A percentile compares a stretch with the other conserved stretches of the same genome.
These are phyloP conservation scores for Nigrograna mackinnonii DNA, from an alignment of 2,329 filamentous ascomycete species.

Conservation along the genomic window DNA sequence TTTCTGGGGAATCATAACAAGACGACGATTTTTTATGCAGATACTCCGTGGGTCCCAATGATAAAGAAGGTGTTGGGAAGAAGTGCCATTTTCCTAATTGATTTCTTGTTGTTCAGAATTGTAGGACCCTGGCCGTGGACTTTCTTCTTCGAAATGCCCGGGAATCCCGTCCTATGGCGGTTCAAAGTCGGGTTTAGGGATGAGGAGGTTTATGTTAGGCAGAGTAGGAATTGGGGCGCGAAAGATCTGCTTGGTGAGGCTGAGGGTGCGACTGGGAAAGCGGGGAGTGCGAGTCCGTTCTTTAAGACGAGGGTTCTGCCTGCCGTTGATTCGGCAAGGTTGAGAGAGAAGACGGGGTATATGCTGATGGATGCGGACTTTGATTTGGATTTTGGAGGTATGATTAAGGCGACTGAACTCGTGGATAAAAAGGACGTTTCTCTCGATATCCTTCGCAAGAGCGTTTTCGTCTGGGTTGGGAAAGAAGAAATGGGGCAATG, in stretches of 20 bases:
- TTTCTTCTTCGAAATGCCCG: constrained; percentile 64
- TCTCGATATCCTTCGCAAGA: constrained; percentile 70
- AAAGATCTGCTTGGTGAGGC: constrained; percentile 55
- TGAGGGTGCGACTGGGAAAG: constrained; percentile 50
- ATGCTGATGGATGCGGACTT: constrained; percentile 82
- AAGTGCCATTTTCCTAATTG: constrained; percentile 69
- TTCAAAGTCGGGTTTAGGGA: constrained; percentile 74
- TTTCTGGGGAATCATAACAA: constrained; percentile 69
- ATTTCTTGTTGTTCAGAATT: constrained; percentile 62
- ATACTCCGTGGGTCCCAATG: constrained; percentile 60
- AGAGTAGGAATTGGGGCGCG: constrained; percentile 73
- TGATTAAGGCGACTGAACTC: constrained; percentile 73
- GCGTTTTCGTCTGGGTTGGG: constrained; percentile 55
- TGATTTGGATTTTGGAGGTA: constrained; percentile 83
- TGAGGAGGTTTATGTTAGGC: constrained; percentile 79
- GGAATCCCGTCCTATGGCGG: constrained; percentile 73
- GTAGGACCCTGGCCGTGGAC: constrained; percentile 51
- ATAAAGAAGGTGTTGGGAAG: constrained; percentile 62
- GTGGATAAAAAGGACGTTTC: constrained; percentile 64
- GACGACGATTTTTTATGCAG: constrained; percentile 63
- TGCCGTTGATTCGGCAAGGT: constrained; percentile 69
- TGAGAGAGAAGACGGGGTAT: constrained; percentile 83
- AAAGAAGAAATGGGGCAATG: constrained; percentile 62
- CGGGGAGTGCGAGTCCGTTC: constrained; percentile 56
- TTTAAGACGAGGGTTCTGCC: constrained; percentile 66